Conservation (phyloP, 768 basidiomycete species). For the Termitomyces sp. region DNA sequence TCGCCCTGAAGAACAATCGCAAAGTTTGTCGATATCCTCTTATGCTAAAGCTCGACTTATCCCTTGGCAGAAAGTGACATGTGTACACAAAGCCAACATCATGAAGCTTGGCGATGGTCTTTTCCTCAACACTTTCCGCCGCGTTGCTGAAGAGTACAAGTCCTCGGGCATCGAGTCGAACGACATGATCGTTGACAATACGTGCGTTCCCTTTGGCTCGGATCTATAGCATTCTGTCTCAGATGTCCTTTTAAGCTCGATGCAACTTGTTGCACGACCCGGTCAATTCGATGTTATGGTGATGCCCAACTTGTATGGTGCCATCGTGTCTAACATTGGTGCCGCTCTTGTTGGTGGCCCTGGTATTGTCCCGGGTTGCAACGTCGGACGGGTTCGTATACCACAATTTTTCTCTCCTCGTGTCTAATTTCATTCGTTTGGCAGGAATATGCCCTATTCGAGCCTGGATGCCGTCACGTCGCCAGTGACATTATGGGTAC, state of each 20-base stretch:
- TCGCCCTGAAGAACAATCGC: conserved; percentile 96
- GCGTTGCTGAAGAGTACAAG: conserved; percentile 95
- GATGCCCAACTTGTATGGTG: conserved; percentile 96
- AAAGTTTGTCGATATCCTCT: conserved; percentile 53
- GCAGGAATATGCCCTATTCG: conserved; percentile 95
- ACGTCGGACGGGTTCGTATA: conserved; percentile 81
- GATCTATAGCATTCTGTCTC: neutral
- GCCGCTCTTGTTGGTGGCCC: conserved; percentile 98
- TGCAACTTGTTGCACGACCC: conserved; percentile 97
- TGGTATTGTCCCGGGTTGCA: conserved; percentile 96
- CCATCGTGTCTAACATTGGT: conserved; percentile 97
- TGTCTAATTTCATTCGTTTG: conserved; percentile 6
- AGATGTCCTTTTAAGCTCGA: conserved; percentile 55
- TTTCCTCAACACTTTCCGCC: conserved; percentile 97
- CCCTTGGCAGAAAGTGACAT: conserved; percentile 86
- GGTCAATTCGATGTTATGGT: conserved; percentile 99
- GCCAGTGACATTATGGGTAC: conserved; percentile 96
- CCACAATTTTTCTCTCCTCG: neutral
- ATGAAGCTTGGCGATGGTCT: conserved; percentile 99
- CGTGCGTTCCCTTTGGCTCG: conserved; percentile 43
- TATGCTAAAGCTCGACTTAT: neutral
- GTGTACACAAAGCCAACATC: conserved; percentile 99
- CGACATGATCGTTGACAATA: conserved; percentile 99
- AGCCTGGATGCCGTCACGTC: conserved; percentile 96
- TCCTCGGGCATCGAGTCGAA: conserved; percentile 88